Conservation (phyloP, 345 rosid genomes). For the Isatis tinctoria region DNA sequence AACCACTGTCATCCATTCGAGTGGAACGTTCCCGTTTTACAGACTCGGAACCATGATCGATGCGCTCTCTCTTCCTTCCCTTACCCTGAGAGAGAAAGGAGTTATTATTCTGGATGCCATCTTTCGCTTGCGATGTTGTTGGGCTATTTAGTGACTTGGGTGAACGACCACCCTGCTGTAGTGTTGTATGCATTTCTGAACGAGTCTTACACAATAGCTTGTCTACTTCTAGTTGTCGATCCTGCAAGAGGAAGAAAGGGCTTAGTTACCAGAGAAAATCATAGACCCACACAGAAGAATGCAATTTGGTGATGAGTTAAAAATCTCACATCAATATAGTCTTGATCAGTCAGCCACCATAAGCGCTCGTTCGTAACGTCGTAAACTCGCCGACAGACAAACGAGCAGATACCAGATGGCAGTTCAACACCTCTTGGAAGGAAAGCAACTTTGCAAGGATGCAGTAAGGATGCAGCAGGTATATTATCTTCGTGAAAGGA, state of each 20-base stretch:
- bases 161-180: constrained; percentile 77
- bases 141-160: constrained; percentile 80
- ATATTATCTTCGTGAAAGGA: constrained; percentile 95
- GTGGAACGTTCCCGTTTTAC: constrained; percentile 65
- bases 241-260: constrained; percentile 34
- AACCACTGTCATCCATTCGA: constrained; percentile 67
- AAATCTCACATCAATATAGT: constrained; percentile 73
- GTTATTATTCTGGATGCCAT: constrained; percentile 53
- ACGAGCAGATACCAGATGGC: constrained; percentile 72
- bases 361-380: constrained; percentile 64
- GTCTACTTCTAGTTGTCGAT: constrained; percentile 77
- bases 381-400: constrained; percentile 83
- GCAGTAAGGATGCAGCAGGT: constrained; percentile 80
- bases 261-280: not conserved
- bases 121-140: constrained; percentile 69
- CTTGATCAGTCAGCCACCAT: constrained; percentile 97
- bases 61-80: constrained; percentile 91
- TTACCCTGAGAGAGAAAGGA: constrained; percentile 64
- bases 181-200: constrained; percentile 75
- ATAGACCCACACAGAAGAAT: not conserved
- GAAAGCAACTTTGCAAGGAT: constrained; percentile 95
- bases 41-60: constrained; percentile 67
- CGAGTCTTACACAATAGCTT: constrained; percentile 57
- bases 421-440: constrained; percentile 76
- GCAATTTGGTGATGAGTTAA: not conserved